Evolutionary conservation across 495 filamentous ascomycete species (phyloP), one percentile per base, ranked within the genome.

Genomic region (Podospora comata): DNA sequence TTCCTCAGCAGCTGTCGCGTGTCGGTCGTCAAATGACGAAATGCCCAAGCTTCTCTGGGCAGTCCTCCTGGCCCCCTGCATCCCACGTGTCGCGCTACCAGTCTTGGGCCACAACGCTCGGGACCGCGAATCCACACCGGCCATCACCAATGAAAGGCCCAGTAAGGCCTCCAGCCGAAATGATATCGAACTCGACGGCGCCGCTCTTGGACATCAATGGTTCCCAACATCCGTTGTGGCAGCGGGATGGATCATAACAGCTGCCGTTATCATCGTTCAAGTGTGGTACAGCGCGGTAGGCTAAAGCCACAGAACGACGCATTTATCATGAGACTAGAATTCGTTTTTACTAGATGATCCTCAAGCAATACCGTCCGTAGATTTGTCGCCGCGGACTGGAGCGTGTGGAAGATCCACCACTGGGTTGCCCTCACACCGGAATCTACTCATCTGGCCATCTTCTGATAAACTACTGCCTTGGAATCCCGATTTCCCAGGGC

Each of bases 61-160:
- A 48, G 39, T 13, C 39, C 39, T 48, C 39, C 55, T 15, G n/a
- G n/a, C 5, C 23, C 55, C 55, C 55, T 58, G 55, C 23, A 58
- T 19, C 55, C 55, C 55, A 58, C 55, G 55, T 58, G 55, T 58
- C n/a, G 19, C 55, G 55, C 55, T 58, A 58, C 23, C 39, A 48
- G 9, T 48, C 39, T 48, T 48, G 39, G 39, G 1, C 39, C 39
- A 48, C 7, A 48, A 48, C 39, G 39, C 39, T 48, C 15, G 39
- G 39, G 39, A 48, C 39, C 39, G 15, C 39, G 9, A 48, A 48
- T 48, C 39, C 39, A 48, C 39, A 13, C 1, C 13, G 39, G 7
- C 9, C 39, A 48, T 48, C 39, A 2, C 39, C 39, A 48, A 48
- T 48, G 39, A 48, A 48, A 48, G 30, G 30, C 30, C 30, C 30